These are phyloP conservation scores for baker's yeast (Saccharomyces cerevisiae) DNA, from an alignment of 805 yeast genomes.

Conservation along the genomic window DNA sequence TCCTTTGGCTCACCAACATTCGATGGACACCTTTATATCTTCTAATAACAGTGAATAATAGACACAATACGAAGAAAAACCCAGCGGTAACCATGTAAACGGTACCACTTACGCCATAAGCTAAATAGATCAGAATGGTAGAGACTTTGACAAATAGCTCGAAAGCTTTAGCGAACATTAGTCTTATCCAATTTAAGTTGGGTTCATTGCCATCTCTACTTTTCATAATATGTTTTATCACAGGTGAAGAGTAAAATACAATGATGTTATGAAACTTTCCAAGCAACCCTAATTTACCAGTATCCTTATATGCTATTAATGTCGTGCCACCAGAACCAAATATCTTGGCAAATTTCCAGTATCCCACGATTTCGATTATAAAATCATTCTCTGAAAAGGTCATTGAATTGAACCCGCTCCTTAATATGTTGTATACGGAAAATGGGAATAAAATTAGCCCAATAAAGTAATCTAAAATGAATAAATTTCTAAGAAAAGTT, in stretches of 20 bases:
- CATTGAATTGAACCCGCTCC: slow-evolving; percentile 23
- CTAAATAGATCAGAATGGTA: slow-evolving; percentile 17
- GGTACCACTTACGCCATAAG: slow-evolving; percentile 26
- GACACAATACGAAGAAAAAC: slow-evolving; percentile 26
- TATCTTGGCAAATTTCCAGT: slow-evolving; percentile 17
- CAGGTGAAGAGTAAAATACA: slow-evolving; percentile 21
- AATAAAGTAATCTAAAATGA: slow-evolving; percentile 24
- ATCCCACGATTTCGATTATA: slow-evolving; percentile 18
- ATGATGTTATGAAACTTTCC: slow-evolving; percentile 29
- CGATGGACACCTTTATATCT: slow-evolving; percentile 20
- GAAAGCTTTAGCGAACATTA: slow-evolving; percentile 6
- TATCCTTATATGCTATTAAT: slow-evolving; percentile 8
- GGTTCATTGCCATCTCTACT: neutral
- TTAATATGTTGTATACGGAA: slow-evolving; percentile 25
- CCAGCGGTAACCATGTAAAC: slow-evolving; percentile 23
- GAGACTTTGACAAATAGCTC: slow-evolving; percentile 13
- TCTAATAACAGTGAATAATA: slow-evolving; percentile 20
- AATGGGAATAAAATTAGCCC: slow-evolving; percentile 27
- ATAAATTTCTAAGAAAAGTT: slow-evolving; percentile 18
- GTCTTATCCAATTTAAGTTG: neutral
- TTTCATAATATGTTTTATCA: slow-evolving; percentile 5
- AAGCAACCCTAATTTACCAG: slow-evolving; percentile 15
- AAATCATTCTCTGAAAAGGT: slow-evolving; percentile 26
- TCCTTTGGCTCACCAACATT: neutral
- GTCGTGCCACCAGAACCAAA: slow-evolving; percentile 26